Percentiles rank a stretch among this genome's conserved stretches.
phyloP scores from a whole-genome alignment of 2,329 filamentous ascomycete species.

The Cyclaneusma minus region DNA sequence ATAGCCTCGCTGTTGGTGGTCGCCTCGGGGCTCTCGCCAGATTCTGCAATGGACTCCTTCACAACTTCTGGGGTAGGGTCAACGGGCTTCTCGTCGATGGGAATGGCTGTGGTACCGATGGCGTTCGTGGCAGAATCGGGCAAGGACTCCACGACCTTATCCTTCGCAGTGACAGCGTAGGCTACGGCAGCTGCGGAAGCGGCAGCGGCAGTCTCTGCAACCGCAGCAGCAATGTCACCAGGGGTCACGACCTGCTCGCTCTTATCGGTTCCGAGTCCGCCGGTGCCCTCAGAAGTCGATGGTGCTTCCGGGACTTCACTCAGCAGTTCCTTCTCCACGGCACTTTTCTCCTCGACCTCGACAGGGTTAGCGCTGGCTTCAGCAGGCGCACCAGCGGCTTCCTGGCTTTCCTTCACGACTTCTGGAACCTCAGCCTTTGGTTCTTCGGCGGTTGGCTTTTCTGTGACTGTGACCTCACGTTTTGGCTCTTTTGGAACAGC shows the following conservation, averaged over 20 bases:
- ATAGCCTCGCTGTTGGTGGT: conserved; percentile 53
- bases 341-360: conserved; percentile 56
- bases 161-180: conserved; percentile 19
- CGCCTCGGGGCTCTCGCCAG: conserved; percentile 53
- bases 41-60: conserved; percentile 38
- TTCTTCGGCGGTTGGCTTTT: conserved; percentile 21
- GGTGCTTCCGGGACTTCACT: conserved; percentile 46
- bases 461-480: no score
- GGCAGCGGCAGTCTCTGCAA: conserved; percentile 26
- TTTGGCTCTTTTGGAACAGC: conserved; percentile 24
- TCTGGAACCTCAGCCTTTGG: conserved; percentile 35
- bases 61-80: conserved; percentile 34
- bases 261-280: conserved; percentile 36
- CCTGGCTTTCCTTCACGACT: conserved; percentile 57
- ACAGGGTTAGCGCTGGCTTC: conserved; percentile 51
- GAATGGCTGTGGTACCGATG: conserved; percentile 20
- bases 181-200: conserved; percentile 21
- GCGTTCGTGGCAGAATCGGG: conserved; percentile 23
- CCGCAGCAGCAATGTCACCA: conserved; percentile 25
- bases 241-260: conserved; percentile 27
- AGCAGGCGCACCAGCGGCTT: conserved; percentile 44
- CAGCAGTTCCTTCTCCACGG: conserved; percentile 56
- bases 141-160: conserved; percentile 17
- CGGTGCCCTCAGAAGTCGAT: conserved; percentile 38
- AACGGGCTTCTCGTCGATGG: conserved; percentile 32